Evolutionary conservation across 2,329 filamentous ascomycete species (phyloP).

Genomic region (Alternaria sp.): DNA sequence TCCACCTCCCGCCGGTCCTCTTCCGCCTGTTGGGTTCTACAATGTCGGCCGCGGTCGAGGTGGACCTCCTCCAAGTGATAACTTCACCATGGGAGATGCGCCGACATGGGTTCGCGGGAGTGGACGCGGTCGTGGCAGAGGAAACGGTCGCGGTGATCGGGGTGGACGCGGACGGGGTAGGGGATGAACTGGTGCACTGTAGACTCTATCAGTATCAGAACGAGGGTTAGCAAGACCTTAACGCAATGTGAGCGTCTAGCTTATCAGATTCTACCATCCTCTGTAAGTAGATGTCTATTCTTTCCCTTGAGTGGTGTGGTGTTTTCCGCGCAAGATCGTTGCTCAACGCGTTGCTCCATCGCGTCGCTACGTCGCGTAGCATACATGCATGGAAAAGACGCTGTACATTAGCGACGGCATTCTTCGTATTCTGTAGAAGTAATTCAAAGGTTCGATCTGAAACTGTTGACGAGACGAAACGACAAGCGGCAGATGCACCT

Average conservation of each 20-base stretch:
- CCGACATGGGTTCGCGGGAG: background rate
- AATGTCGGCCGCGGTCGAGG: background rate
- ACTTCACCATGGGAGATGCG: background rate
- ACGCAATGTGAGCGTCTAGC: background rate
- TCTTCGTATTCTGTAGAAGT: background rate
- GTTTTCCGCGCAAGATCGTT: background rate
- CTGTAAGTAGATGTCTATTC: background rate
- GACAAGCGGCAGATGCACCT: too few relatives aligned
- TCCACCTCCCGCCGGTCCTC: background rate
- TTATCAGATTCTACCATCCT: background rate
- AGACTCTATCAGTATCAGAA: background rate
- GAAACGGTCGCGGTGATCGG: background rate
- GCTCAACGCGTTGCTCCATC: background rate
- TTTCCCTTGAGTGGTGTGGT: background rate
- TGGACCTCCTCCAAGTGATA: background rate
- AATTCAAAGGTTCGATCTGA: background rate
- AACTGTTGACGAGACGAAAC: background rate
- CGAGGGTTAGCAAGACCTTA: background rate
- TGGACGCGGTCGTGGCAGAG: background rate
- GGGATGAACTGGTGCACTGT: background rate
- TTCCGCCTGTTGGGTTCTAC: background rate
- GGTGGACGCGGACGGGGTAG: slow-evolving; percentile 2
- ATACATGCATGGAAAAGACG: background rate
- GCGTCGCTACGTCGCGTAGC: background rate
- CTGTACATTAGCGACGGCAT: background rate